A percentile compares a stretch with the other conserved stretches of the same genome.
Conservation (phyloP, 495 filamentous ascomycete species). For the Penicillium robsamsonii region DNA sequence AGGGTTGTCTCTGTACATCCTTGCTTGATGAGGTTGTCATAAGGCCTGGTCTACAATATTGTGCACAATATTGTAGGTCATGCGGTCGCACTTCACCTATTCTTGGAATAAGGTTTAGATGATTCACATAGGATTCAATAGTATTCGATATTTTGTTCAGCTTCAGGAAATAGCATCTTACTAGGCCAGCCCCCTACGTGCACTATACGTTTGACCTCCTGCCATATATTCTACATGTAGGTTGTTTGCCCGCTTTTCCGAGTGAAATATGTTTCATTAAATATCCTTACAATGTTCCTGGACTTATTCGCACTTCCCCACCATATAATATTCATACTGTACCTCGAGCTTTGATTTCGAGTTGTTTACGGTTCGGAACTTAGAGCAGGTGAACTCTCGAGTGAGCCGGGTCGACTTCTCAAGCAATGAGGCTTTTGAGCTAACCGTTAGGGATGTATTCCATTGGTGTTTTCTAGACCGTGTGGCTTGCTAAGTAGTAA, state of each 20-base stretch:
- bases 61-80: no score
- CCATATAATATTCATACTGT: background rate
- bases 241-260: background rate
- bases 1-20: background rate
- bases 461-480: no score
- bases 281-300: background rate
- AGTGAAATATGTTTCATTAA: background rate
- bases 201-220: no score
- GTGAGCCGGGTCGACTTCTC: no score
- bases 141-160: background rate
- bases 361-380: background rate
- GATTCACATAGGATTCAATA: background rate
- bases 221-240: no score
- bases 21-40: background rate
- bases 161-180: no score
- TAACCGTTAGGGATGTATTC: no score
- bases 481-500: no score
- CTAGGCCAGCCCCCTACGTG: no score
- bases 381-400: background rate
- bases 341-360: background rate
- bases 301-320: background rate
- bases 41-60: background rate
- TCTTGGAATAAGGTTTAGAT: background rate
- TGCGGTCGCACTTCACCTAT: background rate
- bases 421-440: no score